These are phyloP conservation scores for Sherardia arvensis DNA, from an alignment of 257 asterid species.

Conservation along the genomic window DNA sequence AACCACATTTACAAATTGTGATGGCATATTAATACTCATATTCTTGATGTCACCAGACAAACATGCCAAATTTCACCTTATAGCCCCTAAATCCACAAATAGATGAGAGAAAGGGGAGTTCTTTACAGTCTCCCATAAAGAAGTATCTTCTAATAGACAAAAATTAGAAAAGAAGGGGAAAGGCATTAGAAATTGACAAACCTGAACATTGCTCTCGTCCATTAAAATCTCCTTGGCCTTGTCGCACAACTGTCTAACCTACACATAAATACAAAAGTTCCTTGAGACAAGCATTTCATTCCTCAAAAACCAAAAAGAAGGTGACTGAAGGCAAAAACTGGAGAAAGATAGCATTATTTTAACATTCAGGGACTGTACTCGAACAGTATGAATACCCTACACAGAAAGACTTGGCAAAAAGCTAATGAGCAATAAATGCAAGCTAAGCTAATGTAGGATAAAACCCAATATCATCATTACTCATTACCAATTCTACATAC, in stretches of 20 bases:
- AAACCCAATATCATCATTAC: too few species aligned
- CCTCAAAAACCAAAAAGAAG: neutral
- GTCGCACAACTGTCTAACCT: slow-evolving; percentile 63
- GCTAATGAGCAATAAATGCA: neutral
- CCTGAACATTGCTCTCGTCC: slow-evolving; percentile 81
- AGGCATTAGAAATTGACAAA: slow-evolving; percentile 13
- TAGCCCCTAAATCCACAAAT: neutral
- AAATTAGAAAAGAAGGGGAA: neutral
- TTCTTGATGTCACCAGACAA: neutral
- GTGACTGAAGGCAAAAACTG: neutral
- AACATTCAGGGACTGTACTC: too few species aligned
- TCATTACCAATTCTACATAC: neutral
- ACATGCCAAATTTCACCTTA: neutral
- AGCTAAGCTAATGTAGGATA: neutral
- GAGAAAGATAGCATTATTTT: neutral
- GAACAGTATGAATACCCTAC: neutral
- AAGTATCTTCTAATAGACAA: neutral
- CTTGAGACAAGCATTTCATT: slow-evolving; percentile 2
- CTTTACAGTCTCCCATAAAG: too few species aligned
- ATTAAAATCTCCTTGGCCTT: slow-evolving; percentile 72
- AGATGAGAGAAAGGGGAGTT: too few species aligned
- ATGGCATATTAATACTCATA: neutral
- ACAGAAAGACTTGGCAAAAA: neutral
- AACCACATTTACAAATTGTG: too few species aligned
- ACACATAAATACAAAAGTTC: slow-evolving; percentile 9